Base-by-base conservation (phyloP, 768 basidiomycete genomes). In the Solioccasus polychromus region DNA sequence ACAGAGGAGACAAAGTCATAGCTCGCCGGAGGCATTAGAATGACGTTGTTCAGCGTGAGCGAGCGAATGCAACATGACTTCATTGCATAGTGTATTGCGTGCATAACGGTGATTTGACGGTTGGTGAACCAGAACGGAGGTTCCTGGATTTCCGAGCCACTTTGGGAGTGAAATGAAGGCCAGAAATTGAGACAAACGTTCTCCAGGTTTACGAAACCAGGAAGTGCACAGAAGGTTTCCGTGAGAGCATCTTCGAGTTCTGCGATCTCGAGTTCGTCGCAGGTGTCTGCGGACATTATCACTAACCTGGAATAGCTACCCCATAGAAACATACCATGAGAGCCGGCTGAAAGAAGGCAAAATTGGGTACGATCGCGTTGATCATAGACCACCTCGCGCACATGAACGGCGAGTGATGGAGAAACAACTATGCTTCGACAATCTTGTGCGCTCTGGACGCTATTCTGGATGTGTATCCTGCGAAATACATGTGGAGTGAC, bases 81-180 rank as follows among this genome's bases (percentile, higher is more conserved):
- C 15, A 65, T 48, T 17, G 56, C 50, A 40, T 54, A 28, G 17
- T 67, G 53, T 4, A 58, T 38, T 0, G 65, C 56, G n/a, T 67
- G 53, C 20, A 63, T 35, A 4, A 65, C 45, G 2, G 51, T 26
- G 26, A 59, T 23, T 37, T 65, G 63, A 29, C 63, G 63, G 42
- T 50, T 54, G 29, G 63, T 52, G 39, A 67, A 65, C 63, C 63
- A 65, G 34, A 54, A 65, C 5, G 63, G 65, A 15, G 56, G 52
- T n/a, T 65, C 65, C n/a, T 44, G 60, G 8, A 59, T 32, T 35
- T 65, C 63, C 9, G 23, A 12, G 2, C 56, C 63, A 7, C 17
- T 25, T 15, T 60, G 53, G 7, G 63, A 58, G 22, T 39, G 42
- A 47, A 65, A 67, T 0, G 61, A 60, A 8, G 63, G 63, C 63